A percentile compares a stretch with the other conserved stretches of the same genome.
Evolutionary conservation across 305 asterid species (phyloP).

Genomic region (Plantago lanceolata): DNA sequence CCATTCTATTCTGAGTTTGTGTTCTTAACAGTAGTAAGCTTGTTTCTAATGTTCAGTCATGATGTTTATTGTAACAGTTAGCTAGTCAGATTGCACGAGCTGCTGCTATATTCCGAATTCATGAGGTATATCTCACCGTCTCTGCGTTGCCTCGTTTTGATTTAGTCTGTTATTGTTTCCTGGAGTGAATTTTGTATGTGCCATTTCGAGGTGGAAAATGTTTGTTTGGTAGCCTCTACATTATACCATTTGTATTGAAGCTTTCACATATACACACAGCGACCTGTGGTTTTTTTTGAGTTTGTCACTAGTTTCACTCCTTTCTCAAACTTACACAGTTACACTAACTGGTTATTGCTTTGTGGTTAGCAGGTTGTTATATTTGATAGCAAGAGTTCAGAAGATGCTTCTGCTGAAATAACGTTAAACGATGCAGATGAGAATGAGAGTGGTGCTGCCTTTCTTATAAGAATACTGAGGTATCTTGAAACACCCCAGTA

Average conservation of each 20-base stretch:
- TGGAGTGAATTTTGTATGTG: neutral
- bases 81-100: conserved; percentile 98
- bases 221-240: neutral
- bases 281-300: too few relatives aligned
- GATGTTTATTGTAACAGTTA: conserved; percentile 39
- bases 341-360: conserved; percentile 18
- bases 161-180: neutral
- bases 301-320: too few relatives aligned
- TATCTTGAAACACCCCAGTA: conserved; percentile 98
- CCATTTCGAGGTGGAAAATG: too few relatives aligned
- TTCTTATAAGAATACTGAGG: conserved; percentile 76
- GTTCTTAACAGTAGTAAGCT: neutral
- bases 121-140: conserved; percentile 55
- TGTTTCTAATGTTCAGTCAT: neutral
- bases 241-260: neutral
- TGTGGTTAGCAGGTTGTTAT: conserved; percentile 52
- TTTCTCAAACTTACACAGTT: too few relatives aligned
- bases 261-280: too few relatives aligned
- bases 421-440: conserved; percentile 44
- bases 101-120: conserved; percentile 71
- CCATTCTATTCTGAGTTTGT: conserved; percentile 2
- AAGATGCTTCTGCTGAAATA: conserved; percentile 36
- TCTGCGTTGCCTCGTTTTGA: conserved; percentile 18
- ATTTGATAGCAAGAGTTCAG: conserved; percentile 60
- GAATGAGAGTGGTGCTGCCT: conserved; percentile 70